Conservation (phyloP, 2,329 filamentous ascomycete species). For the Drechslerella coelobrocha region DNA sequence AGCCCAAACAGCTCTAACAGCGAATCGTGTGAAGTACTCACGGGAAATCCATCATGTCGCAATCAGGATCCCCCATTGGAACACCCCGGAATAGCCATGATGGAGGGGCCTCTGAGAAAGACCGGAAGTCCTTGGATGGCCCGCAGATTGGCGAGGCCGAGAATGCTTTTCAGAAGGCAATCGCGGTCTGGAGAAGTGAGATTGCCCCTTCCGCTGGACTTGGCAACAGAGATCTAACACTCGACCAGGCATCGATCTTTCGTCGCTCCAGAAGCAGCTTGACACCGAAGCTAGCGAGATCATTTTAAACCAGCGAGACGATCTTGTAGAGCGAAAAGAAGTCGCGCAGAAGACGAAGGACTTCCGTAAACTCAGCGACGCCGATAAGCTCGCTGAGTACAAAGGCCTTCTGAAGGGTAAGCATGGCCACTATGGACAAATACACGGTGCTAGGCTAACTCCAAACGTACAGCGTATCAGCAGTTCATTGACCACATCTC, state of each 20-base stretch:
- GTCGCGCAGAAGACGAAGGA: conserved; percentile 99
- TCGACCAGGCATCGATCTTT: conserved; percentile 79
- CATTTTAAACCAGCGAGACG: conserved; percentile 88
- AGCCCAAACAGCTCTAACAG: conserved; percentile 1
- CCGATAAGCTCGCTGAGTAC: conserved; percentile 82
- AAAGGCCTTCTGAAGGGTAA: conserved; percentile 86
- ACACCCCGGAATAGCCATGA: conserved; percentile 47
- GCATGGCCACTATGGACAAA: conserved; percentile 6
- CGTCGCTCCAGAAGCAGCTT: conserved; percentile 79
- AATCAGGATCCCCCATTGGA: conserved; percentile 43
- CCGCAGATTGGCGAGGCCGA: conserved; percentile 55
- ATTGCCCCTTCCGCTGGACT: conserved; percentile 21
- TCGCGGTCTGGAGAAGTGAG: conserved; percentile 93
- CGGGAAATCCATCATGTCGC: conserved; percentile 33
- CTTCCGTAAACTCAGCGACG: conserved; percentile 90
- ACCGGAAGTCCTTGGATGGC: conserved; percentile 40
- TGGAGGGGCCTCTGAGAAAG: conserved; percentile 36
- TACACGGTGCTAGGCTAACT: conserved; percentile 4
- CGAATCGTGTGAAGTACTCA: conserved; percentile 5
- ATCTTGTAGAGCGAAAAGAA: conserved; percentile 94
- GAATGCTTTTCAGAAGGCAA: conserved; percentile 96
- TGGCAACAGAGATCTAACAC: conserved; percentile 50
- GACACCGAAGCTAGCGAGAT: conserved; percentile 96
- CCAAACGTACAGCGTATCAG: conserved; percentile 75
- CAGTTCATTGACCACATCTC: conserved; percentile 95